Percentiles rank a stretch among this genome's conserved stretches.
Conservation (phyloP, 345 rosid species). For the Gossypium australe region DNA sequence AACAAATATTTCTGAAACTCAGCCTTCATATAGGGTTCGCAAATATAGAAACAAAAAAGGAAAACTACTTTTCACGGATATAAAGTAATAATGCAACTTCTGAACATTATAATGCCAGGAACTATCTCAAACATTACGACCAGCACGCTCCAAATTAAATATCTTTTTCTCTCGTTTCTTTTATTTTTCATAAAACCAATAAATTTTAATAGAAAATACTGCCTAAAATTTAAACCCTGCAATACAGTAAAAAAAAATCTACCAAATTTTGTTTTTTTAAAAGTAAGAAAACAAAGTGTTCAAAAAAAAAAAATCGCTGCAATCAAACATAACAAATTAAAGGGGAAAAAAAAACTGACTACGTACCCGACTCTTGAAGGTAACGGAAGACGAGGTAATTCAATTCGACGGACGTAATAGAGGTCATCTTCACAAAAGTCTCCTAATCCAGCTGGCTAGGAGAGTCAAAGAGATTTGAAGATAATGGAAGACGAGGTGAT, state of each 20-base stretch:
- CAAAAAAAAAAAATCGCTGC: background rate
- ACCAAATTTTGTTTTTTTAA: background rate
- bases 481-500: too few relatives aligned
- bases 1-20: too few relatives aligned
- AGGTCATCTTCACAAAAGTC: constrained; percentile 36
- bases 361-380: constrained; percentile 82
- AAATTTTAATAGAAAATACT: background rate
- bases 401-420: constrained; percentile 73
- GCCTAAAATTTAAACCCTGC: background rate
- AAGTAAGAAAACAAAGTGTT: background rate
- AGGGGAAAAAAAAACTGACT: background rate
- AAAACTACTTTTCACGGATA: too few relatives aligned
- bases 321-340: background rate
- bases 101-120: too few relatives aligned
- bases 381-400: constrained; percentile 88
- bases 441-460: background rate
- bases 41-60: too few relatives aligned
- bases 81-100: too few relatives aligned
- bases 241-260: constrained; percentile 1
- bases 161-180: background rate
- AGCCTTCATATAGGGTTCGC: too few relatives aligned
- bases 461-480: too few relatives aligned
- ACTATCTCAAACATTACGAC: too few relatives aligned
- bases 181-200: background rate
- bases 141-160: too few relatives aligned